Evolutionary conservation across 2,329 filamentous ascomycete species (phyloP).

Genomic region (Penicillium oxalicum): DNA sequence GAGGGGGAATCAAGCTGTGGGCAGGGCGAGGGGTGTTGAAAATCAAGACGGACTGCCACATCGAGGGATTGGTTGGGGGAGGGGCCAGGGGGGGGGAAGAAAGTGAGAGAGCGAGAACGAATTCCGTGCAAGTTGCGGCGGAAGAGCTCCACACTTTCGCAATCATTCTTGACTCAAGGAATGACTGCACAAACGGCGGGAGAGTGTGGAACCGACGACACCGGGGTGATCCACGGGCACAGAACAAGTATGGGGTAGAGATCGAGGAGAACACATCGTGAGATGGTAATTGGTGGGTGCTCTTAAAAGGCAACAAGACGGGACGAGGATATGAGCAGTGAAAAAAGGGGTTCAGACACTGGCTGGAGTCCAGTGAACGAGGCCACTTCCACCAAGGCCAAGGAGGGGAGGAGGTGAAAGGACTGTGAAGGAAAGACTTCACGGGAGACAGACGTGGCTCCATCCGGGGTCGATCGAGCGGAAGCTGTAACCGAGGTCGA

Average conservation of each 20-base stretch:
- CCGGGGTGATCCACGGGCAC: not conserved
- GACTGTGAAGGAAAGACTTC: not conserved
- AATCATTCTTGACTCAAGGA: constrained; percentile 16
- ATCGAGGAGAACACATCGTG: not conserved
- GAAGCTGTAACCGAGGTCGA: too few species aligned
- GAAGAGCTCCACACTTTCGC: not conserved
- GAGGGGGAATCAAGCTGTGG: constrained; percentile 4
- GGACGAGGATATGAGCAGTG: too few species aligned
- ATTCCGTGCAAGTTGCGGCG: not conserved
- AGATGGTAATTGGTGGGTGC: not conserved
- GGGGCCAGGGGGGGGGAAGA: not conserved
- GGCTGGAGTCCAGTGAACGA: not conserved
- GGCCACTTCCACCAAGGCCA: not conserved
- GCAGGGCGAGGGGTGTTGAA: too few species aligned
- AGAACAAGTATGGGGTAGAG: not conserved
- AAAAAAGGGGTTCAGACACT: not conserved
- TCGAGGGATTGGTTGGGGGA: not conserved
- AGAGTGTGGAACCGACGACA: not conserved
- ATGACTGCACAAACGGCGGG: constrained; percentile 3
- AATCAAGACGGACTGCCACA: too few species aligned
- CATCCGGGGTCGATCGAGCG: too few species aligned
- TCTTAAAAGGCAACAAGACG: not conserved
- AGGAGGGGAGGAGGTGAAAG: too few species aligned
- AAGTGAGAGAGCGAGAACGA: constrained; percentile 10
- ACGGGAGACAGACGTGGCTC: not conserved